Evolutionary conservation across 1,284 basidiomycete species (phyloP).

Genomic region (Phylloboletellus chloephorus): DNA sequence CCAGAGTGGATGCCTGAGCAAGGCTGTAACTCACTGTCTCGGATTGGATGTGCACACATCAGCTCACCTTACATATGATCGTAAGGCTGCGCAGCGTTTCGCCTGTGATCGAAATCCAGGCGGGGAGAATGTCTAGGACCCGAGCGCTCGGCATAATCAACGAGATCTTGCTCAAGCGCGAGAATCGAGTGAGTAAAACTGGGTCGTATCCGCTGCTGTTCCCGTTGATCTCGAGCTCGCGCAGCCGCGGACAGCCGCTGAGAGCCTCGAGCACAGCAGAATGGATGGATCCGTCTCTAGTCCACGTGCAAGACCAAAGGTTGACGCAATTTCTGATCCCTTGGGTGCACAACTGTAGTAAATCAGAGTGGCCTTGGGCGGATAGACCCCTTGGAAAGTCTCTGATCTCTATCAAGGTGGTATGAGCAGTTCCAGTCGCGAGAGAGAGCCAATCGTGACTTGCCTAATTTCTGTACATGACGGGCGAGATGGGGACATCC

Average conservation of each 20-base stretch:
- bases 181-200: slow-evolving; percentile 43
- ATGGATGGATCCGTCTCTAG: slow-evolving; percentile 64
- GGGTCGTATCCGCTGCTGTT: slow-evolving; percentile 48
- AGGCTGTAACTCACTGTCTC: neutral
- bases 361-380: slow-evolving; percentile 27
- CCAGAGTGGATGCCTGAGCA: slow-evolving; percentile 44
- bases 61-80: slow-evolving; percentile 60
- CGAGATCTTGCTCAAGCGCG: slow-evolving; percentile 45
- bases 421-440: slow-evolving; percentile 5
- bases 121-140: slow-evolving; percentile 45
- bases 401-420: slow-evolving; percentile 46
- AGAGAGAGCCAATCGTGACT: slow-evolving; percentile 15
- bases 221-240: slow-evolving; percentile 66
- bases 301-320: slow-evolving; percentile 63
- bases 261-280: slow-evolving; percentile 51
- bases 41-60: neutral
- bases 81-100: slow-evolving; percentile 49
- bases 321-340: slow-evolving; percentile 58
- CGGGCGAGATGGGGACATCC: slow-evolving; percentile 45
- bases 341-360: slow-evolving; percentile 38
- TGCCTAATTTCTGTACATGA: slow-evolving; percentile 52
- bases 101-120: slow-evolving; percentile 47
- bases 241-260: slow-evolving; percentile 36
- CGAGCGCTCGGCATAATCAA: slow-evolving; percentile 64
- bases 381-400: slow-evolving; percentile 55